phyloP scores from a whole-genome alignment of 305 asterid species.

The Nicotiana rustica region DNA sequence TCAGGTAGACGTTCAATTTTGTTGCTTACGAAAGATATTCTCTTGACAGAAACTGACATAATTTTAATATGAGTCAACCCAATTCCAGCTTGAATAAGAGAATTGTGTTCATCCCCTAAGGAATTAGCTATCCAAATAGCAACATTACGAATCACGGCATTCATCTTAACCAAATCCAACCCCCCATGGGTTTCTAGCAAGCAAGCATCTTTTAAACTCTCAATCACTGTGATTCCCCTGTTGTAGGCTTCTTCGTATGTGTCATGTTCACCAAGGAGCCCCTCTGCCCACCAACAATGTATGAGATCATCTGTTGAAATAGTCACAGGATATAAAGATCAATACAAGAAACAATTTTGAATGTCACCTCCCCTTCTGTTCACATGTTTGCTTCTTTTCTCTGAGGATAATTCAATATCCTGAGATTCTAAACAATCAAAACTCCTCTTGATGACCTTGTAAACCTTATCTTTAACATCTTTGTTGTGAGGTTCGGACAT shows the following conservation, averaged over 20 bases:
- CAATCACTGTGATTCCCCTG: too few relatives aligned
- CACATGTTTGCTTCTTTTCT: neutral
- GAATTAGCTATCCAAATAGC: neutral
- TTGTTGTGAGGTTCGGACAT: constrained; percentile 26
- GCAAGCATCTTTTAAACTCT: constrained; percentile 36
- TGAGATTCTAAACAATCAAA: constrained; percentile 40
- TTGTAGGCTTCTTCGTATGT: too few relatives aligned
- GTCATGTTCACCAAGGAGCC: too few relatives aligned
- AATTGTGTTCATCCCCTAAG: too few relatives aligned
- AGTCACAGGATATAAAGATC: too few relatives aligned
- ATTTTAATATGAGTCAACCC: neutral
- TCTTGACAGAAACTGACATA: too few relatives aligned
- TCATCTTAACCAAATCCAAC: constrained; percentile 41
- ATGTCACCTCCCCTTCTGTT: neutral
- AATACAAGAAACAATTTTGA: too few relatives aligned
- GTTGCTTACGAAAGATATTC: too few relatives aligned
- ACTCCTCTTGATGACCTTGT: constrained; percentile 39
- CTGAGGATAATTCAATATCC: neutral
- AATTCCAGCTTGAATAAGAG: constrained; percentile 26
- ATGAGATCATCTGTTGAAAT: too few relatives aligned
- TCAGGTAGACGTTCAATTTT: too few relatives aligned
- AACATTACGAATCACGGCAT: constrained; percentile 32
- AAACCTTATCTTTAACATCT: constrained; percentile 38
- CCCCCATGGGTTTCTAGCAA: constrained; percentile 31
- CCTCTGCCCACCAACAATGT: too few relatives aligned